phyloP scores from a whole-genome alignment of 1,139 yeast species.

The Suhomyces bribrorum region DNA sequence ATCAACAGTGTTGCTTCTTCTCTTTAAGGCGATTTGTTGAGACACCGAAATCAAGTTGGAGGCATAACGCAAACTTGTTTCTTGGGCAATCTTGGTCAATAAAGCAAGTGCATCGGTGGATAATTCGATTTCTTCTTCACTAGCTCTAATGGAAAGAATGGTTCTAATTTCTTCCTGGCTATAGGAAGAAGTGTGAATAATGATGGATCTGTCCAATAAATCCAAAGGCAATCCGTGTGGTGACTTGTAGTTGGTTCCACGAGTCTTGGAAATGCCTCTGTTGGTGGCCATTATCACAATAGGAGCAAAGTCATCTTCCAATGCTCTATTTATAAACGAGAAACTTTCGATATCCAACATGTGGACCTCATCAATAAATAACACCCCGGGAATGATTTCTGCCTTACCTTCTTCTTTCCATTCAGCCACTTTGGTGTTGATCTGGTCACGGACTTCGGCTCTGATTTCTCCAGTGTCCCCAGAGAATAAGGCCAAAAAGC shows the following conservation, averaged over 20 bases:
- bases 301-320: slow-evolving; percentile 96
- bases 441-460: slow-evolving; percentile 94
- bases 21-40: slow-evolving; percentile 78
- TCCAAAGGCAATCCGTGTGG: slow-evolving; percentile 98
- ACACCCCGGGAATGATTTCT: slow-evolving; percentile 96
- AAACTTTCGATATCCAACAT: slow-evolving; percentile 98
- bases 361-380: slow-evolving; percentile 97
- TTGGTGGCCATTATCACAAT: slow-evolving; percentile 98
- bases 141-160: slow-evolving; percentile 87
- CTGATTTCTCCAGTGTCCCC: slow-evolving; percentile 99
- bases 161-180: slow-evolving; percentile 80
- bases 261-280: slow-evolving; percentile 86
- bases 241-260: slow-evolving; percentile 91
- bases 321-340: slow-evolving; percentile 91
- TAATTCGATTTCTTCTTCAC: slow-evolving; percentile 92
- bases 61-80: slow-evolving; percentile 91
- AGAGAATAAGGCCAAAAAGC: slow-evolving; percentile 90
- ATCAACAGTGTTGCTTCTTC: slow-evolving; percentile 71
- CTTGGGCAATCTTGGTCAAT: slow-evolving; percentile 88
- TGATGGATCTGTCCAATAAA: slow-evolving; percentile 88
- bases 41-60: slow-evolving; percentile 88
- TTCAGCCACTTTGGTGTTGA: slow-evolving; percentile 94
- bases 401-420: slow-evolving; percentile 99
- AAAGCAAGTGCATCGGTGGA: slow-evolving; percentile 82
- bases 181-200: slow-evolving; percentile 82